These are phyloP conservation scores for Umbilicus rupestris DNA, from an alignment of 164 flowering plant species.

Conservation along the genomic window DNA sequence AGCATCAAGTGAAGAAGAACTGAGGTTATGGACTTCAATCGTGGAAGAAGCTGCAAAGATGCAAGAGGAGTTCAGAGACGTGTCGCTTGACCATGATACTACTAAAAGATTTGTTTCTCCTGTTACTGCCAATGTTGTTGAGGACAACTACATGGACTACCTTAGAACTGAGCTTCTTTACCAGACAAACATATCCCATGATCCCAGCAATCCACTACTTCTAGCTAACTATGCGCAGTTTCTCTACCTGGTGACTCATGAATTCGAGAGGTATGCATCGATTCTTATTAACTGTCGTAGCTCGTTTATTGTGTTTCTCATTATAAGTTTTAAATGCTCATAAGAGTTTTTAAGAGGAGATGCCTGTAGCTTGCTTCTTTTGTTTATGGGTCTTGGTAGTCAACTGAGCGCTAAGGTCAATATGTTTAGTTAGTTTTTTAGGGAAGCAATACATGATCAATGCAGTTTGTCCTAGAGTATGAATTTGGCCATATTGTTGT, in stretches of 20 bases:
- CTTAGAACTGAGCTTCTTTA: constrained; percentile 57
- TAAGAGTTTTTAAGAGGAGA: background rate
- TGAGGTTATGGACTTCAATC: constrained; percentile 44
- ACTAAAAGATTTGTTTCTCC: constrained; percentile 56
- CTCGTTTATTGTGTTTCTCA: background rate
- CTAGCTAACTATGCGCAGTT: constrained; percentile 85
- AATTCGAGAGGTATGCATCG: constrained; percentile 64
- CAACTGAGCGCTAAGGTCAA: background rate
- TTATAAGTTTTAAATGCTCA: background rate
- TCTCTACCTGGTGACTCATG: constrained; percentile 66
- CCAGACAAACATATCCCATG: constrained; percentile 44
- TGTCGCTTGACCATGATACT: constrained; percentile 43
- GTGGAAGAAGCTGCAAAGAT: constrained; percentile 52
- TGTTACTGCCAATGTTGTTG: constrained; percentile 37
- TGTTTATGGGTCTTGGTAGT: background rate
- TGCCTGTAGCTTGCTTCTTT: background rate
- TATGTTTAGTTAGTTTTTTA: background rate
- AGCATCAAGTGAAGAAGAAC: constrained; percentile 28
- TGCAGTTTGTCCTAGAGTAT: constrained; percentile 7
- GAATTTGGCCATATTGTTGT: constrained; percentile 4
- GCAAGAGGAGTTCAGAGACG: constrained; percentile 34
- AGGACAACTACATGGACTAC: constrained; percentile 39
- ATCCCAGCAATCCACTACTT: constrained; percentile 59
- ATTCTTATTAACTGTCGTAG: background rate
- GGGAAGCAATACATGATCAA: background rate